Conservation (phyloP, 805 yeast species). For the Barnettozyma pratensis region DNA sequence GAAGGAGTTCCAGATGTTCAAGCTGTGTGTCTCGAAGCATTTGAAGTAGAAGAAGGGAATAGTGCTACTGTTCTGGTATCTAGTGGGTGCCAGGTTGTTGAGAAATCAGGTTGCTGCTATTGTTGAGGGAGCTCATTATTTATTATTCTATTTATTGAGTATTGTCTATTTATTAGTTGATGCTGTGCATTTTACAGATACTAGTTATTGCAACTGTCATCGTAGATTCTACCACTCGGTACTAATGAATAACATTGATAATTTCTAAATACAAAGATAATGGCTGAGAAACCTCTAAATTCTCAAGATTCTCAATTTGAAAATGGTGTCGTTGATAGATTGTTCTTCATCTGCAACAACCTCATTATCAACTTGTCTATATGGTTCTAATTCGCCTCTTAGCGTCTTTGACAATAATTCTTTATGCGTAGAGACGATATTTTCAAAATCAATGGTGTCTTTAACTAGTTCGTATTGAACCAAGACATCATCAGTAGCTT, state of each 20-base stretch:
- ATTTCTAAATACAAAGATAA: neutral
- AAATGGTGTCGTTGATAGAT: conserved; percentile 69
- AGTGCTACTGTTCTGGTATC: neutral
- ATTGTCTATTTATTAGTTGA: conserved; percentile 15
- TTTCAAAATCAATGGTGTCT: conserved; percentile 58
- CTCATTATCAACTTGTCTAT: conserved; percentile 37
- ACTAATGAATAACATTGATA: neutral
- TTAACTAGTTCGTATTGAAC: conserved; percentile 71
- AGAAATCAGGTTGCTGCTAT: too few relatives aligned
- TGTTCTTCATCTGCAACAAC: conserved; percentile 88
- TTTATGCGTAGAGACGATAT: conserved; percentile 57
- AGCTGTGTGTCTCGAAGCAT: conserved; percentile 39
- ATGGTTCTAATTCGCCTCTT: conserved; percentile 45
- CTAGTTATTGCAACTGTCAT: too few relatives aligned
- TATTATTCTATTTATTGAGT: neutral
- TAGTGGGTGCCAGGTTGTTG: too few relatives aligned
- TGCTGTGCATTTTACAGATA: neutral
- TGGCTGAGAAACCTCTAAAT: conserved; percentile 33
- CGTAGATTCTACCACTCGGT: too few relatives aligned
- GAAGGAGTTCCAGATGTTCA: conserved; percentile 44
- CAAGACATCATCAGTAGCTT: conserved; percentile 89
- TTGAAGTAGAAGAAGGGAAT: neutral
- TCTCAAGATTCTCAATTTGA: conserved; percentile 72
- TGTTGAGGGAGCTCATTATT: neutral
- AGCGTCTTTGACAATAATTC: conserved; percentile 74